Evolutionary conservation across 257 asterid genomes (phyloP).

Genomic region (Penstemon barbatus): DNA sequence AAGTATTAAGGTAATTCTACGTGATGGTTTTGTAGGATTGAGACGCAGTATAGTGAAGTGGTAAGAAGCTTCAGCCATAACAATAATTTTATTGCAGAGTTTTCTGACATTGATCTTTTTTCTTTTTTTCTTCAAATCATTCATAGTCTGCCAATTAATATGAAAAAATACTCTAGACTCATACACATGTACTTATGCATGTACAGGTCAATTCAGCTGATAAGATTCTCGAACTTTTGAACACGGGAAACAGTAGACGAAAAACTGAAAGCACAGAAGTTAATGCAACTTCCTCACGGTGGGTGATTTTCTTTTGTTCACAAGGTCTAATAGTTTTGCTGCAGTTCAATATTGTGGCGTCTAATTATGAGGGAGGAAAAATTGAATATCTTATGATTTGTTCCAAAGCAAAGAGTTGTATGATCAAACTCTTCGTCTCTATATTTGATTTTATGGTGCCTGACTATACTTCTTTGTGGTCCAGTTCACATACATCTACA

Average conservation of each 20-base stretch:
- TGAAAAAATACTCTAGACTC: constrained; percentile 16
- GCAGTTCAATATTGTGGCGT: constrained; percentile 6
- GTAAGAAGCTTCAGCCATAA: constrained; percentile 19
- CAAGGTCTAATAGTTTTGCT: constrained; percentile 9
- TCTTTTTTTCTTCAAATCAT: neutral
- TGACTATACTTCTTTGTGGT: constrained; percentile 12
- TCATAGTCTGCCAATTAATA: constrained; percentile 13
- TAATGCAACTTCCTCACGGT: constrained; percentile 95
- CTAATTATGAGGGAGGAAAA: constrained; percentile 12
- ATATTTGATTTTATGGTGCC: neutral
- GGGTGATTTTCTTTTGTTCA: constrained; percentile 34
- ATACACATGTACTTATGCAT: constrained; percentile 24
- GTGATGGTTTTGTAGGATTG: constrained; percentile 20
- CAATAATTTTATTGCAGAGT: constrained; percentile 16
- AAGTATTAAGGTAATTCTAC: constrained; percentile 65
- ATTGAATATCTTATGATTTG: neutral
- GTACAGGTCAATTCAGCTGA: constrained; percentile 91
- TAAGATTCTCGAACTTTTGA: constrained; percentile 85
- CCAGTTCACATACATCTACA: neutral
- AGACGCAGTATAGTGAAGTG: neutral
- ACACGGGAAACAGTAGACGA: constrained; percentile 90
- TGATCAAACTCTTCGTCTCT: neutral
- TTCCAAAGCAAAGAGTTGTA: neutral
- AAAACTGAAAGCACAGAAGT: constrained; percentile 93
- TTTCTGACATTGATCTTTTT: constrained; percentile 11